Percentiles rank a stretch among this genome's conserved stretches.
Evolutionary conservation across 192 early-diverging fungal genomes (phyloP).

Genomic region (Podila epicladia): DNA sequence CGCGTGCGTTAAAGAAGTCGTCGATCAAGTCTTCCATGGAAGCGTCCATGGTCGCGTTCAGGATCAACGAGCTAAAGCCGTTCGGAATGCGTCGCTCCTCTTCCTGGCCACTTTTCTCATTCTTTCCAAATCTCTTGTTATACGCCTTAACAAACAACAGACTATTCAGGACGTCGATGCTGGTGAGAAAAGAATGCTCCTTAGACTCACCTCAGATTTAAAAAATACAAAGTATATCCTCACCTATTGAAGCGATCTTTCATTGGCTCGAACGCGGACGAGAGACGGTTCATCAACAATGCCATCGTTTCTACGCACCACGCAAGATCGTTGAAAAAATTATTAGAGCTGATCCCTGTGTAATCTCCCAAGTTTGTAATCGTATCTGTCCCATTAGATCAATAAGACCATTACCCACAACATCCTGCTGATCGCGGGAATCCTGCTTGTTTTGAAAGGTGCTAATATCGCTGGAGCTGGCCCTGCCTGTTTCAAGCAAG

Average conservation of each 20-base stretch:
- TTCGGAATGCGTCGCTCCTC: slow-evolving; percentile 54
- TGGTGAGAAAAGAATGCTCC: not conserved
- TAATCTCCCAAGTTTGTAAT: not conserved
- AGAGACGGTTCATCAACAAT: slow-evolving; percentile 61
- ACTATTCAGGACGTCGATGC: not conserved
- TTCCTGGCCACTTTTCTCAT: slow-evolving; percentile 37
- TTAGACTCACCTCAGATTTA: not conserved
- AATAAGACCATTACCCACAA: slow-evolving; percentile 55
- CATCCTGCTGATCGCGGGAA: slow-evolving; percentile 70
- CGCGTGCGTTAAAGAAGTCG: slow-evolving; percentile 62
- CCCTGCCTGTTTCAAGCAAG: slow-evolving; percentile 40
- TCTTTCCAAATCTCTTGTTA: slow-evolving; percentile 52
- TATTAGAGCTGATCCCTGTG: not conserved
- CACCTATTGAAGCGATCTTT: slow-evolving; percentile 44
- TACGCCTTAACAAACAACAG: slow-evolving; percentile 64
- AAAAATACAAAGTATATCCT: not conserved
- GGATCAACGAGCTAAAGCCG: slow-evolving; percentile 58
- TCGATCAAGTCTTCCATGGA: slow-evolving; percentile 67
- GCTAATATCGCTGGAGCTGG: not conserved
- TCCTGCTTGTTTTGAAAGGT: not conserved
- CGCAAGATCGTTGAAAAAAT: not conserved
- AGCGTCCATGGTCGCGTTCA: slow-evolving; percentile 56
- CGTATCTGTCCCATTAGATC: not conserved
- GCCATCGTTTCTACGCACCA: not conserved
- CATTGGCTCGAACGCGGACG: slow-evolving; percentile 64